Conservation (phyloP, 2,329 filamentous ascomycete species). For the Fusarium pseudograminearum region DNA sequence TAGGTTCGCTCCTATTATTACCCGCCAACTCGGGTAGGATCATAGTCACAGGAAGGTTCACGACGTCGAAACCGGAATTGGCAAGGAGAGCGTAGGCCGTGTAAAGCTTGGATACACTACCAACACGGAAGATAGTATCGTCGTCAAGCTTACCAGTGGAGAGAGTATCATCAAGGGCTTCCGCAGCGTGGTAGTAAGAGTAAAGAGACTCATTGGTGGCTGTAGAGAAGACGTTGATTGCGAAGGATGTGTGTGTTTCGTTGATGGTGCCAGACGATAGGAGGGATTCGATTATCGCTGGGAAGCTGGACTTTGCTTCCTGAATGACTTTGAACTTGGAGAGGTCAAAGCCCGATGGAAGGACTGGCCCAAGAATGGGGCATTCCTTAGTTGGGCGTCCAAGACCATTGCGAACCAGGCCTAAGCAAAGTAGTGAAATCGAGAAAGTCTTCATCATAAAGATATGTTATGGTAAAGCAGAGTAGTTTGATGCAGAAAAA, state of each 20-base stretch:
- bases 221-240: conserved; percentile 46
- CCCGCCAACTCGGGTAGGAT: conserved; percentile 38
- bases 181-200: conserved; percentile 39
- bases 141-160: conserved; percentile 36
- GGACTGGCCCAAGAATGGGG: conserved; percentile 34
- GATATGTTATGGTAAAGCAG: neutral
- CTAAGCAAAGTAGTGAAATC: neutral
- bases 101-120: conserved; percentile 38
- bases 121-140: conserved; percentile 18
- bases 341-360: conserved; percentile 38
- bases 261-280: conserved; percentile 22
- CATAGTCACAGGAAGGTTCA: conserved; percentile 30
- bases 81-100: conserved; percentile 34
- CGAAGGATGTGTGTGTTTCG: conserved; percentile 34
- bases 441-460: neutral
- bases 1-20: conserved; percentile 1
- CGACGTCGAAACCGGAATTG: conserved; percentile 32
- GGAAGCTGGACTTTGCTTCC: conserved; percentile 29
- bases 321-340: conserved; percentile 16
- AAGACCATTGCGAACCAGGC: neutral
- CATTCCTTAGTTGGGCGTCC: neutral
- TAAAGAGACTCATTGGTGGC: conserved; percentile 44
- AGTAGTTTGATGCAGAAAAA: neutral
- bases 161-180: conserved; percentile 25
- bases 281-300: conserved; percentile 12